A percentile compares a stretch with the other conserved stretches of the same genome.
These are phyloP conservation scores for Ettlia oleoabundans DNA, from an alignment of 139 green algal species.

Conservation along the genomic window DNA sequence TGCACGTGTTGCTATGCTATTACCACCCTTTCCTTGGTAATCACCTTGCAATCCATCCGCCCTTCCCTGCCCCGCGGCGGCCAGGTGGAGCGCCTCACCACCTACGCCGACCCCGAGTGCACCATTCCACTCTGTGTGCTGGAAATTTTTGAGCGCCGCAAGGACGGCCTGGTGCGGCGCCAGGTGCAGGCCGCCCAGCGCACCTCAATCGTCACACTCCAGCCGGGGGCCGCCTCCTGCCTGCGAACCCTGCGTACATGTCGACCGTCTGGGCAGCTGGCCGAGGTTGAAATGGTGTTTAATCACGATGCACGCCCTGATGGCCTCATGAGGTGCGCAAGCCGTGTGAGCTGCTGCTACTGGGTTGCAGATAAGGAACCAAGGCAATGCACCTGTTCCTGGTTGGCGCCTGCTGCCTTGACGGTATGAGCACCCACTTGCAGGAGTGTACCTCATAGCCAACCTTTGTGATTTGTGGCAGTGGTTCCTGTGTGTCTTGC, in stretches of 20 bases:
- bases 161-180: constrained; percentile 70
- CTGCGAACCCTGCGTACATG: neutral
- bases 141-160: constrained; percentile 68
- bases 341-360: too few species aligned
- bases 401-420: too few species aligned
- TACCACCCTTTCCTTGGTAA: too few species aligned
- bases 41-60: neutral
- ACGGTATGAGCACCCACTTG: too few species aligned
- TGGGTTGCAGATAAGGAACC: too few species aligned
- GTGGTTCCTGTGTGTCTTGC: too few species aligned
- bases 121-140: neutral
- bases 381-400: too few species aligned
- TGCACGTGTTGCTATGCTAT: too few species aligned
- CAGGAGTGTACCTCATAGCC: too few species aligned
- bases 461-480: too few species aligned
- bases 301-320: constrained; percentile 64
- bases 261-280: neutral
- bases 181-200: constrained; percentile 35
- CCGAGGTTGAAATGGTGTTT: constrained; percentile 7
- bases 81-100: constrained; percentile 28
- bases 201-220: constrained; percentile 70
- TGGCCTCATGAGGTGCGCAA: constrained; percentile 54
- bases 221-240: neutral
- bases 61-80: neutral
- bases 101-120: constrained; percentile 45